Evolutionary conservation across 345 rosid species (phyloP).

Genomic region (Psidium guajava): DNA sequence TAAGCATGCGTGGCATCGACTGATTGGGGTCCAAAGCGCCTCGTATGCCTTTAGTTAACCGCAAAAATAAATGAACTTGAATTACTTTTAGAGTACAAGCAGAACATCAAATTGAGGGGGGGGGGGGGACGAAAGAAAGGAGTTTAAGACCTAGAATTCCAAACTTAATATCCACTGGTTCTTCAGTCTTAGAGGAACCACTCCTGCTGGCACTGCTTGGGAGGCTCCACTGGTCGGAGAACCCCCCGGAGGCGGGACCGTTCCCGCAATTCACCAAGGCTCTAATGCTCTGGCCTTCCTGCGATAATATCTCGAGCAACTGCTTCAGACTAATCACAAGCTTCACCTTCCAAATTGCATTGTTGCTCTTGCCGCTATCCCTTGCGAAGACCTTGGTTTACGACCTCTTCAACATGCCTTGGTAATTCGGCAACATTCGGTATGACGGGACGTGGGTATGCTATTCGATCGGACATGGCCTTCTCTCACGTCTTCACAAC

Average conservation of each 20-base stretch:
- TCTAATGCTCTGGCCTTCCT: conserved; percentile 53
- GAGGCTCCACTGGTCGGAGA: conserved; percentile 46
- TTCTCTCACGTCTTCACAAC: conserved; percentile 20
- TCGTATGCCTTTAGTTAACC: background rate
- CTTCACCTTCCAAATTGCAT: conserved; percentile 81
- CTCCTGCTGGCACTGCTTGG: conserved; percentile 24
- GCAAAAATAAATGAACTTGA: background rate
- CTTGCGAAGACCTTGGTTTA: conserved; percentile 52
- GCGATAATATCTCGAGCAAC: conserved; percentile 55
- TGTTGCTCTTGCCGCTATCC: background rate
- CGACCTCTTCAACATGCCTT: conserved; percentile 46
- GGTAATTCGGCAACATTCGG: conserved; percentile 55
- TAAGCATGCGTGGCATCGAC: background rate
- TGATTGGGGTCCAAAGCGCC: background rate
- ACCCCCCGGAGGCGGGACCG: conserved; percentile 15
- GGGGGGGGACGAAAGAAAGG: too few relatives aligned
- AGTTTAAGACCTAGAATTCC: background rate
- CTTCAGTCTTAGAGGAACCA: conserved; percentile 23
- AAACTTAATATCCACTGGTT: conserved; percentile 1
- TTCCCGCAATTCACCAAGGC: conserved; percentile 61
- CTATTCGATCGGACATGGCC: conserved; percentile 63
- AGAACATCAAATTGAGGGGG: background rate
- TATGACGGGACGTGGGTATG: conserved; percentile 41
- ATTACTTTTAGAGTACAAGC: background rate
- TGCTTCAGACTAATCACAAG: conserved; percentile 58